Evolutionary conservation across 179 eudicot species (phyloP), one percentile per base, ranked within the genome.

Genomic region (Silene coronaria): DNA sequence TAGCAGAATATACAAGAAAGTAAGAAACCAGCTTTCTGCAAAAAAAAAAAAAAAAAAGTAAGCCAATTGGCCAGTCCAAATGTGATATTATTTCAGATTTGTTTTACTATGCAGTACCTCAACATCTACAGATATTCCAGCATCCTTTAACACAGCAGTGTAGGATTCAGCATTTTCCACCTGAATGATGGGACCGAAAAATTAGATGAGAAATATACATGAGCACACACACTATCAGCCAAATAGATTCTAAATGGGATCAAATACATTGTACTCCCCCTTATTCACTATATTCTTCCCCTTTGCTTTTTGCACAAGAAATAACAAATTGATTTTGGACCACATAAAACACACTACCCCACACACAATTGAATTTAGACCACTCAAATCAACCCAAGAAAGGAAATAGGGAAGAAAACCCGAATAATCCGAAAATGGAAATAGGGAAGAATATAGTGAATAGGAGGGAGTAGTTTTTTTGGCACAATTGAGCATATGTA

Each of bases 121-220:
- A 58, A 86, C 80, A 80, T 84, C 90, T 74, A 87, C 86, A 30
- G 86, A 79, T 68, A 96, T 86, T 66, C 99, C 96, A 82, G 97
- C 91, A 81, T 82, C 80, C 79, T 78, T 82, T 89, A 93, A 84
- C 63, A 82, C 76, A 63, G 77, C 75, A 46, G 80, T 67, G 85
- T 96, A 93, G 74, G 91, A 85, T 81, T 96, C 99, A 32, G 99
- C 98, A 82, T 77, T 87, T 79, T 80, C 88, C 71, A 96, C 93
- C 98, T 96, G 67, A 70, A 60, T 73, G 45, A 46, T 27, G 24
- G 26, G 45, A 30, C 24, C 45, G 26, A 19, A 13, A 1, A 2
- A 59, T 57, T 27, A 59, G n/a, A 58, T 9, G 19, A 21, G 32
- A 71, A 55, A 38, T 5, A 59, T 38, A n/a, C 45, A 76, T 16